Base-by-base conservation (phyloP, 257 asterid species). In the Lithospermum erythrorhizon region DNA sequence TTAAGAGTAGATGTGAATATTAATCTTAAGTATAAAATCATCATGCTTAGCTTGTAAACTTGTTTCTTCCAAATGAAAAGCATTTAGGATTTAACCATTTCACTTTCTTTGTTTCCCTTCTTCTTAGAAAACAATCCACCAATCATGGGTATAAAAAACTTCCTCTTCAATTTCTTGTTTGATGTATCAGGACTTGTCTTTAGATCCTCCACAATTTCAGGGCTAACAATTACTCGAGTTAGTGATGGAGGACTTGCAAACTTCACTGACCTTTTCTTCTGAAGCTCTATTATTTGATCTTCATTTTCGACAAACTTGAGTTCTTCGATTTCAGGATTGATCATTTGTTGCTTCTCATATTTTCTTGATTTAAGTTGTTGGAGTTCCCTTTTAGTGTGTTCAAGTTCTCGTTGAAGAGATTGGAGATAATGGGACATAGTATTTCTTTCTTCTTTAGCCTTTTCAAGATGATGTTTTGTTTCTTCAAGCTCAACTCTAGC, bases 241-340 rank as follows among this genome's bases (percentile, higher is more conserved):
- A 83, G 76, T 73, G 74, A 9, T 2, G 90, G 96, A 18, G 89
- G 85, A 69, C 79, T 83, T 0, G 94, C 96, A 65, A 89, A 89
- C 71, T 83, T 89, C 53, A 89, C 95, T 0, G 89, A 82, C 64
- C 95, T 82, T 67, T 81, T 89, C 74, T 77, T 86, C 54, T 89
- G 64, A 15, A 64, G 68, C 53, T 70, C 62, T 37, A 47, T 21
- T 8, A 47, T 21, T 8, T 35, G 64, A 15, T 63, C 24, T 52
- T 25, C 19, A 59, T 77, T 81, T 29, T 83, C 89, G 3, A 89
- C 70, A 54, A 82, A 82, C 65, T 86, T 86, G 32, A 83, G 67
- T 61, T 86, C 87, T 73, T 86, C 95, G 2, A 74, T 77, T 57
- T 75, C 89, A 0, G 80, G 84, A 21, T 81, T 73, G 7, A 65